These are phyloP conservation scores for Sclerotinia trifoliorum DNA, from an alignment of 2,329 filamentous ascomycete species.

Conservation along the genomic window DNA sequence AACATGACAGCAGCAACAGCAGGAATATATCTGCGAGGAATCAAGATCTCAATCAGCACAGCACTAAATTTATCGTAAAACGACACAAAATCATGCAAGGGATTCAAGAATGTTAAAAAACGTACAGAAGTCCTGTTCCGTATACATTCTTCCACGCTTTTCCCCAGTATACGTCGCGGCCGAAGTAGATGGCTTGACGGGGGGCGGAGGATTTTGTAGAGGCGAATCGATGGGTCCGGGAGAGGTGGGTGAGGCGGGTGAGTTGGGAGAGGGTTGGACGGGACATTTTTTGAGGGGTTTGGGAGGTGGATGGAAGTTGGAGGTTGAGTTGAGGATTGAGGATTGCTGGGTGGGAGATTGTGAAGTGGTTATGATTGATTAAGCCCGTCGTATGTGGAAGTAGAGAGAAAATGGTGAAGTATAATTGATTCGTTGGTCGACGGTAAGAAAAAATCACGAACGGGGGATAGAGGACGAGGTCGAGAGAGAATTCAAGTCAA, in stretches of 20 bases:
- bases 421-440: too few species aligned
- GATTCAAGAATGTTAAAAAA: background rate
- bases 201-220: background rate
- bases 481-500: background rate
- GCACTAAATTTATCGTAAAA: background rate
- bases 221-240: background rate
- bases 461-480: background rate
- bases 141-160: constrained; percentile 2
- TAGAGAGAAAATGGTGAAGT: background rate
- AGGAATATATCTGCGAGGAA: constrained; percentile 7
- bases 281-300: background rate
- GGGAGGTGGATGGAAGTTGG: background rate
- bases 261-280: background rate
- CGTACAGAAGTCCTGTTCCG: background rate
- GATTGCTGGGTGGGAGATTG: too few species aligned
- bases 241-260: background rate
- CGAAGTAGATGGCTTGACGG: background rate
- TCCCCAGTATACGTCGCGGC: constrained; percentile 15
- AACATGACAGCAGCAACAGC: constrained; percentile 13
- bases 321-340: background rate
- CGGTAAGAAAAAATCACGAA: too few species aligned
- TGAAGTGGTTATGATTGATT: background rate
- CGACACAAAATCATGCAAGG: background rate
- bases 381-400: background rate
- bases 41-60: background rate